Evolutionary conservation across 2,329 filamentous ascomycete genomes (phyloP).

Genomic region (Colletotrichum gigasporum): DNA sequence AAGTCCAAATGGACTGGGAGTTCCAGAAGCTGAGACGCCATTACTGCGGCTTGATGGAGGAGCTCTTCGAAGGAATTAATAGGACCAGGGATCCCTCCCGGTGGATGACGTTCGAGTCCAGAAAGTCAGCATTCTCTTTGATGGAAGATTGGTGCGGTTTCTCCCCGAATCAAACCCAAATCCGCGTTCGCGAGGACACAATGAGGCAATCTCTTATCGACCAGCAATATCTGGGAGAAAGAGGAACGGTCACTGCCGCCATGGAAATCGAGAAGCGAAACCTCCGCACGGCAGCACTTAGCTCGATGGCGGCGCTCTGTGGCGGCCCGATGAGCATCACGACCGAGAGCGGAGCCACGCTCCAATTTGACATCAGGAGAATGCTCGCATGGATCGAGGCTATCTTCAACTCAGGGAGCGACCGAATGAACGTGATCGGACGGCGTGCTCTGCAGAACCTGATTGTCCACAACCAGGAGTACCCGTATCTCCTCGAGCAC

Average conservation of each 20-base stretch:
- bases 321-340: slow-evolving; percentile 86
- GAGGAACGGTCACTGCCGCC: slow-evolving; percentile 82
- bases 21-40: slow-evolving; percentile 92
- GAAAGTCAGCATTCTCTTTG: slow-evolving; percentile 92
- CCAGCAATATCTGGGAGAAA: slow-evolving; percentile 78
- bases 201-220: slow-evolving; percentile 88
- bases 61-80: slow-evolving; percentile 91
- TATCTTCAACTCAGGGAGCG: slow-evolving; percentile 91
- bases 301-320: slow-evolving; percentile 94
- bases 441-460: slow-evolving; percentile 88
- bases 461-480: slow-evolving; percentile 89
- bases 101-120: slow-evolving; percentile 97
- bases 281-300: slow-evolving; percentile 87
- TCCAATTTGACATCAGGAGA: slow-evolving; percentile 90
- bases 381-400: slow-evolving; percentile 96
- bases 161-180: slow-evolving; percentile 87
- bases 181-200: slow-evolving; percentile 82
- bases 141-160: slow-evolving; percentile 99
- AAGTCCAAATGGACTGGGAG: slow-evolving; percentile 94
- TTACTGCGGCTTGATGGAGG: slow-evolving; percentile 93
- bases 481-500: slow-evolving; percentile 85
- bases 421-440: slow-evolving; percentile 91
- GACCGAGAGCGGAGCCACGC: slow-evolving; percentile 85
- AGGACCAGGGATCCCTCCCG: slow-evolving; percentile 83
- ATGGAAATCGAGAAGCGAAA: slow-evolving; percentile 98